A percentile compares a stretch with the other conserved stretches of the same genome.
Conservation (phyloP, 148 eudicot genomes). For the Amaranthus cruentus region DNA sequence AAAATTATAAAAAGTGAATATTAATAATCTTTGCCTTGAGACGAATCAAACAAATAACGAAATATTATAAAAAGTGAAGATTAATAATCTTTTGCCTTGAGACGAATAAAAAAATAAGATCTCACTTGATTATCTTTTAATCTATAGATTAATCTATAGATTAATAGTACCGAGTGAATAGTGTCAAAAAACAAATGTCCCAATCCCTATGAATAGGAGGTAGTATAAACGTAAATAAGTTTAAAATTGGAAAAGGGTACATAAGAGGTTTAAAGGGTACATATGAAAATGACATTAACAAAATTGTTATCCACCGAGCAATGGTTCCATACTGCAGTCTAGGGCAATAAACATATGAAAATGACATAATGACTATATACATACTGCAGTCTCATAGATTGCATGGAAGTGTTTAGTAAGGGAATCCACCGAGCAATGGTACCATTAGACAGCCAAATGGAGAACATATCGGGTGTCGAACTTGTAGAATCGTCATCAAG, state of each 20-base stretch:
- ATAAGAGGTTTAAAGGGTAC: neutral
- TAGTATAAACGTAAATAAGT: too few species aligned
- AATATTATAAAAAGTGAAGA: neutral
- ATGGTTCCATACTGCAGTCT: too few species aligned
- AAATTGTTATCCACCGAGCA: neutral
- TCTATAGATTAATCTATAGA: too few species aligned
- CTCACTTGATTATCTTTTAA: too few species aligned
- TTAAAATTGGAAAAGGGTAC: too few species aligned
- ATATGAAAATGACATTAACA: neutral
- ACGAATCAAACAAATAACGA: neutral
- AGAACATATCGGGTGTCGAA: slow-evolving; percentile 64
- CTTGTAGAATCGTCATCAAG: slow-evolving; percentile 70
- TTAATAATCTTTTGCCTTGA: too few species aligned
- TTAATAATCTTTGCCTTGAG: too few species aligned
- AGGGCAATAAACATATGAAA: neutral
- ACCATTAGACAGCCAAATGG: slow-evolving; percentile 66
- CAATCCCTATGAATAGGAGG: too few species aligned
- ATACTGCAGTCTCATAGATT: slow-evolving; percentile 55
- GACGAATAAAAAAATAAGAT: too few species aligned
- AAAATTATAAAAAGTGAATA: neutral
- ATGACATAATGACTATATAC: too few species aligned
- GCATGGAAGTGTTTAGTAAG: slow-evolving; percentile 96
- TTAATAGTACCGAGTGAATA: too few species aligned
- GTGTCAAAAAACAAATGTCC: too few species aligned
- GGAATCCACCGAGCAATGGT: slow-evolving; percentile 89